Conservation (phyloP, 2,329 filamentous ascomycete genomes). For the Cryphonectria carpinicola region DNA sequence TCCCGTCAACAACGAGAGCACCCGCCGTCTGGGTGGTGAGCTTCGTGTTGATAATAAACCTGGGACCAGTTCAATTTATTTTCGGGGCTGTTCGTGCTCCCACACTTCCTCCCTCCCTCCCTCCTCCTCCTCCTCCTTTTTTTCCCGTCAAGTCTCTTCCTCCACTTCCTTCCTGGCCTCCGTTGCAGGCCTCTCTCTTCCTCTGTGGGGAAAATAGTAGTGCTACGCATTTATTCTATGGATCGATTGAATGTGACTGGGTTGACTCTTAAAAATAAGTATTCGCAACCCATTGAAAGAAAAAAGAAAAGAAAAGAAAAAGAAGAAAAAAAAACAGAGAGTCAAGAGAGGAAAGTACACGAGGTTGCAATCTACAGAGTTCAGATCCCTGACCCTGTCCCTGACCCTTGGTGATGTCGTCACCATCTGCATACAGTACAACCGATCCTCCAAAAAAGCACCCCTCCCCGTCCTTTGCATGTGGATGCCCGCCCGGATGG, state of each 20-base stretch:
- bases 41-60: constrained; percentile 1
- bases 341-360: neutral
- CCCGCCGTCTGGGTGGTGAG: neutral
- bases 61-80: neutral
- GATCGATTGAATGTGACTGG: neutral
- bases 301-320: neutral
- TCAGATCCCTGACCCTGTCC: neutral
- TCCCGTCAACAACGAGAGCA: neutral
- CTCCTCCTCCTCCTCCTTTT: neutral
- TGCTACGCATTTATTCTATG: neutral
- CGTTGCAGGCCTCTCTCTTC: neutral
- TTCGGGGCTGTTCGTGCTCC: neutral
- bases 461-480: neutral
- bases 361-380: neutral
- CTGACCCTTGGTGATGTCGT: neutral
- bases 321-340: neutral
- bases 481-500: neutral
- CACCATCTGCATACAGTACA: neutral
- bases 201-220: neutral
- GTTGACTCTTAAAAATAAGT: neutral
- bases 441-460: neutral
- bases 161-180: neutral
- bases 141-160: neutral
- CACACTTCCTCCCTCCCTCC: neutral
- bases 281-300: too few species aligned